phyloP scores from a whole-genome alignment of 495 filamentous ascomycete genomes.

The Ramalina intermedia region DNA sequence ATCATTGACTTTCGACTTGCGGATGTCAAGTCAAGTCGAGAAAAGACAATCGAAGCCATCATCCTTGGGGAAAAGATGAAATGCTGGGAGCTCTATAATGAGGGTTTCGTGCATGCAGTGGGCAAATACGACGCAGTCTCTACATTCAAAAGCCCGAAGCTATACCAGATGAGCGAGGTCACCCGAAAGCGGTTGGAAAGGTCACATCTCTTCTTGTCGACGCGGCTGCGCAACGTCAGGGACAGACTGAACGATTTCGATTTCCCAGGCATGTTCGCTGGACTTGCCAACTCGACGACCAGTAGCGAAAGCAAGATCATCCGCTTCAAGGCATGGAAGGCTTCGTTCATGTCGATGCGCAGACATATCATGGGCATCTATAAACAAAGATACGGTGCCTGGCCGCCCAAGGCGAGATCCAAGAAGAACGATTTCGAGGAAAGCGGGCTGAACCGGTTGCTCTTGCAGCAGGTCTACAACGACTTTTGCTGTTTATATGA shows the following conservation, averaged over 20 bases:
- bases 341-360: constrained; percentile 56
- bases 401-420: constrained; percentile 81
- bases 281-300: constrained; percentile 65
- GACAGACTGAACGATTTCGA: constrained; percentile 67
- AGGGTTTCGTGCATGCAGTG: constrained; percentile 85
- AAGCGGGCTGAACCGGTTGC: constrained; percentile 68
- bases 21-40: constrained; percentile 68
- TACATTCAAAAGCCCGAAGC: constrained; percentile 52
- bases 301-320: constrained; percentile 57
- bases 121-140: constrained; percentile 71
- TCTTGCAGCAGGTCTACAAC: constrained; percentile 67
- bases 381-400: constrained; percentile 71
- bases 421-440: constrained; percentile 89
- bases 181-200: constrained; percentile 72
- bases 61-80: constrained; percentile 77
- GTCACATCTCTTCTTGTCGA: constrained; percentile 62
- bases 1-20: constrained; percentile 60
- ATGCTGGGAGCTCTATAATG: constrained; percentile 68
- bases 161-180: constrained; percentile 46
- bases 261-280: constrained; percentile 82
- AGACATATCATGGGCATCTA: constrained; percentile 64
- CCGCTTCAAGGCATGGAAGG: constrained; percentile 73
- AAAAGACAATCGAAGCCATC: constrained; percentile 83
- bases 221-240: constrained; percentile 50
- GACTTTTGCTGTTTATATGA: constrained; percentile 84